Base-by-base conservation (phyloP, 768 basidiomycete species). In the Tulasnella calospora region DNA sequence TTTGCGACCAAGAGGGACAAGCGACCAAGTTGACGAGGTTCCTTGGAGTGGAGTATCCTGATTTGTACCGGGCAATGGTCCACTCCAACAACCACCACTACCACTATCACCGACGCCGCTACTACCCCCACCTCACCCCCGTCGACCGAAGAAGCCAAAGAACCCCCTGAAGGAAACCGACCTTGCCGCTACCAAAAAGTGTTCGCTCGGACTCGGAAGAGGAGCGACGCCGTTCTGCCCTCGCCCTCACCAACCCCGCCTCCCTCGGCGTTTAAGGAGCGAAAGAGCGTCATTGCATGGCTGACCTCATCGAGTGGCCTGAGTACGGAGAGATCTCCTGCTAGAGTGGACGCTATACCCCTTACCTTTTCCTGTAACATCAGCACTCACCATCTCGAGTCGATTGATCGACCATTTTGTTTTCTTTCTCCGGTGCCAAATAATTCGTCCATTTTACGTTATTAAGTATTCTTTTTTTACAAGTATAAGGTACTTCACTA, bases 21-120 rank as follows among this genome's bases (percentile, higher is more conserved):
- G 76, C 76, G n/a, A 77, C 67, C 35, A 10, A 77, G 30, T 38
- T 40, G 27, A 69, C 76, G 3, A 35, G 44, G 33, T 70, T 77
- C 67, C 38, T 77, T 17, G 67, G 67, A 3, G 67, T 75, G 44
- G 61, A 71, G 38, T 71, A 67, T n/a, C 69, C 69, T 4, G 61
- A 77, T 71, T 27, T 71, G 76, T 69, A 40, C n/a, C 76, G 67
- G 67, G 57, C 69, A 1, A 77, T 77, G 76, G 76, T 71, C 35
- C 38, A 5, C 23, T 17, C 30, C 21, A 7, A 23, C 47, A 8
- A 73, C 71, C 38, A 40, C 46, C 21, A 36, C 27, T 12, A 73
- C 38, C 23, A 41, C 47, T 4, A 74, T n/a, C 73, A 0, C 27
- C 7, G 21, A 17, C 44, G 36, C 13, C 72, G 44, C 35, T 27